phyloP scores from a whole-genome alignment of 2,329 filamentous ascomycete genomes.

The Escovopsis sp. region DNA sequence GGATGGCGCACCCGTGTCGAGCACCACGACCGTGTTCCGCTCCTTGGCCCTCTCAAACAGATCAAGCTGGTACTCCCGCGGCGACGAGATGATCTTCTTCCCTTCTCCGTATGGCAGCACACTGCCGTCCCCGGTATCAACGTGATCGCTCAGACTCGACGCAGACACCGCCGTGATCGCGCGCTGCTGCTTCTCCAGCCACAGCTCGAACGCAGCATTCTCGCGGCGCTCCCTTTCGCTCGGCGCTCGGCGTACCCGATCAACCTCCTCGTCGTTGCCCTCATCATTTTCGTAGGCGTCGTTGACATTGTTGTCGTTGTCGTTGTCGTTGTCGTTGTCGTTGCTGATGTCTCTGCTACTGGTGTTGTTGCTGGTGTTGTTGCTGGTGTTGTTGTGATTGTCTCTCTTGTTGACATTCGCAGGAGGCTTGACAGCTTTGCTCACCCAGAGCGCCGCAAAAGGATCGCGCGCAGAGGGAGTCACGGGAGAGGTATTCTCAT shows the following conservation, averaged over 20 bases:
- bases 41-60: slow-evolving; percentile 77
- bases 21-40: slow-evolving; percentile 79
- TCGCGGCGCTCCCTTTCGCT: slow-evolving; percentile 35
- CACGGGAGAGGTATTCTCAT: no score
- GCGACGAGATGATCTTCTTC: slow-evolving; percentile 53
- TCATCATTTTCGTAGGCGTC: not conserved
- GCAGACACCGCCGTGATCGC: slow-evolving; percentile 19
- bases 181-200: slow-evolving; percentile 21
- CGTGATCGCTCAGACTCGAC: slow-evolving; percentile 16
- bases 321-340: no score
- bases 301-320: not conserved
- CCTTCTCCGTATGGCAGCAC: slow-evolving; percentile 15
- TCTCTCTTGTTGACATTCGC: no score
- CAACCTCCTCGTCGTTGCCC: not conserved
- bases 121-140: no score
- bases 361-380: no score
- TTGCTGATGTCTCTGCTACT: no score
- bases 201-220: slow-evolving; percentile 33
- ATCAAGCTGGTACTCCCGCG: slow-evolving; percentile 83
- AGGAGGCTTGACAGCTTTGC: no score
- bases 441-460: no score
- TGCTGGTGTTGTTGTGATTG: no score
- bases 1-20: slow-evolving; percentile 57
- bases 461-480: no score
- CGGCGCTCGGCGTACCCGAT: slow-evolving; percentile 15